Percentiles rank a stretch among this genome's conserved stretches.
Conservation (phyloP, 2,329 filamentous ascomycete species). For the Colletotrichum agaves region DNA sequence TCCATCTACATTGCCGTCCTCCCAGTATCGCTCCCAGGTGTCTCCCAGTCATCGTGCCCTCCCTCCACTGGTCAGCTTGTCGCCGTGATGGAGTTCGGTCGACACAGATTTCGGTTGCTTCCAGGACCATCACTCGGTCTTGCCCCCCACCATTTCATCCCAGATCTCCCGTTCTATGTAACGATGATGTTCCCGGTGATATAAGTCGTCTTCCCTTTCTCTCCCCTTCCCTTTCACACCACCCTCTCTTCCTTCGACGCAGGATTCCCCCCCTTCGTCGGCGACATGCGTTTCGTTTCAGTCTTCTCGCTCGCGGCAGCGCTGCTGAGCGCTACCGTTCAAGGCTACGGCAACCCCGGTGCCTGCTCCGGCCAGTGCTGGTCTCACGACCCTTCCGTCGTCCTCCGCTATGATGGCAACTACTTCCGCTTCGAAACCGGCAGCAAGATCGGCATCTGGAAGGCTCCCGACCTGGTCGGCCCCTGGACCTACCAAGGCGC, state of each 20-base stretch:
- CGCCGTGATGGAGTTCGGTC: slow-evolving; percentile 1
- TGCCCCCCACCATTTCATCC: background rate
- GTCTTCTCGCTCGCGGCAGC: slow-evolving; percentile 28
- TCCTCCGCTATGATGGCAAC: slow-evolving; percentile 51
- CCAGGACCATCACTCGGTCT: background rate
- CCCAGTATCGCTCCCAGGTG: background rate
- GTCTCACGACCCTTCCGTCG: slow-evolving; percentile 52
- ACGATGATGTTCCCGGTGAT: background rate
- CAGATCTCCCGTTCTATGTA: background rate
- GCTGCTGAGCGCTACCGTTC: slow-evolving; percentile 21
- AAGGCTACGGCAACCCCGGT: slow-evolving; percentile 46
- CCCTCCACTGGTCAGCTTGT: slow-evolving; percentile 2
- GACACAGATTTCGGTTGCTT: slow-evolving; percentile 7
- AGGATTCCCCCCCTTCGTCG: background rate
- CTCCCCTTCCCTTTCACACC: background rate
- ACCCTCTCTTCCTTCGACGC: background rate
- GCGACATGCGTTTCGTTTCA: slow-evolving; percentile 26
- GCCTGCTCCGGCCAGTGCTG: slow-evolving; percentile 51
- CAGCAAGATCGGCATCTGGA: slow-evolving; percentile 52
- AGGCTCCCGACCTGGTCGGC: slow-evolving; percentile 49
- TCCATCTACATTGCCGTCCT: slow-evolving; percentile 27
- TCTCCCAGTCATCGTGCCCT: background rate
- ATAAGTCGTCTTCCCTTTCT: background rate
- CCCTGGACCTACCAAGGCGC: slow-evolving; percentile 56
- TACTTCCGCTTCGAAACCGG: slow-evolving; percentile 58